These are phyloP conservation scores for Solanum etuberosum DNA, from an alignment of 257 asterid species.

Conservation along the genomic window DNA sequence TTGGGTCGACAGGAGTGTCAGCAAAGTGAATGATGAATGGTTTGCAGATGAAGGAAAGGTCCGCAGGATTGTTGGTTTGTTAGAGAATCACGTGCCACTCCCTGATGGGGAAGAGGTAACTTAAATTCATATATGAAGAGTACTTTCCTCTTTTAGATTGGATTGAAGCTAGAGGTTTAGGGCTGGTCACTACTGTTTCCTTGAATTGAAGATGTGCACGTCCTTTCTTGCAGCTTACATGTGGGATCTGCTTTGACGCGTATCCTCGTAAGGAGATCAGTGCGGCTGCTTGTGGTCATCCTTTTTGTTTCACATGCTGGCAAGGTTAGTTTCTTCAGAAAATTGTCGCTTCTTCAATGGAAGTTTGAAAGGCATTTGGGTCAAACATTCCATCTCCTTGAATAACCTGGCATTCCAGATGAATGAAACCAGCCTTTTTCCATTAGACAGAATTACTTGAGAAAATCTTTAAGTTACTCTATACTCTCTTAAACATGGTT, in stretches of 20 bases:
- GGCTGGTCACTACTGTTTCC: neutral
- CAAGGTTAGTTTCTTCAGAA: conserved; percentile 36
- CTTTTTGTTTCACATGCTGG: conserved; percentile 80
- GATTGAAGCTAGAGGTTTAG: neutral
- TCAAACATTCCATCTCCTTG: neutral
- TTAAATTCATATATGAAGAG: neutral
- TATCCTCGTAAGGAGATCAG: conserved; percentile 45
- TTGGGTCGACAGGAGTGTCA: conserved; percentile 74
- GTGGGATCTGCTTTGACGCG: conserved; percentile 90
- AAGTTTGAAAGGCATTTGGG: neutral
- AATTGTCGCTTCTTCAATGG: neutral
- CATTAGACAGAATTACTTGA: neutral
- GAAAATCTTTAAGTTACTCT: neutral
- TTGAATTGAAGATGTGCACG: neutral
- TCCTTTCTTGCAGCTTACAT: conserved; percentile 55
- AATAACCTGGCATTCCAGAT: neutral
- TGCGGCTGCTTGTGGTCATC: conserved; percentile 84
- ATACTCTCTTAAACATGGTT: neutral
- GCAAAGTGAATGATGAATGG: conserved; percentile 96
- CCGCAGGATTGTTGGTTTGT: conserved; percentile 72
- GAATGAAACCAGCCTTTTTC: neutral
- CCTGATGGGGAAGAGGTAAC: conserved; percentile 66
- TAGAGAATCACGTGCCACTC: conserved; percentile 53
- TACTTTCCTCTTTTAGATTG: neutral
- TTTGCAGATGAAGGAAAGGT: conserved; percentile 88